A percentile compares a stretch with the other conserved stretches of the same genome.
Conservation (phyloP, 2,329 filamentous ascomycete genomes). For the Neopestalotiopsis sp. region DNA sequence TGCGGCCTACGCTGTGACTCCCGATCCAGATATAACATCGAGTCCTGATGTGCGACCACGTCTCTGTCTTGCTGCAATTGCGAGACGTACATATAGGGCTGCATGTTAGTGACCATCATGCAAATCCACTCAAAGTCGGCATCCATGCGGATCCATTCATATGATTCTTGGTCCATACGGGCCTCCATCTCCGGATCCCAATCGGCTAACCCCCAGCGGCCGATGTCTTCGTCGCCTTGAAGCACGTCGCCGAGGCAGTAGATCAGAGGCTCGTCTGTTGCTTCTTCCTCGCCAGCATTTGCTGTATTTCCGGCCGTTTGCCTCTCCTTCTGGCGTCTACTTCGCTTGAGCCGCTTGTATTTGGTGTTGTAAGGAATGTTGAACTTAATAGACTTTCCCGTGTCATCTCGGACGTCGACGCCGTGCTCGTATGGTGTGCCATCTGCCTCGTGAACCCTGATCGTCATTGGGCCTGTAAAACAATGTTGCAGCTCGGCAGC, state of each 20-base stretch:
- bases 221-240: constrained; percentile 79
- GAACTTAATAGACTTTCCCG: constrained; percentile 76
- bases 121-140: constrained; percentile 99
- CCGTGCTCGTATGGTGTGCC: constrained; percentile 98
- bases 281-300: constrained; percentile 60
- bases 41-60: constrained; percentile 83
- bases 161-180: constrained; percentile 93
- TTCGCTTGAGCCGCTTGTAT: constrained; percentile 95
- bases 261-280: constrained; percentile 77
- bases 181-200: constrained; percentile 90
- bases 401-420: constrained; percentile 88
- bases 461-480: constrained; percentile 96
- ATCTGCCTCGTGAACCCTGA: constrained; percentile 96
- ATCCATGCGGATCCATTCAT: constrained; percentile 98
- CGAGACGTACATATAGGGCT: constrained; percentile 96
- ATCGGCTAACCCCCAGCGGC: constrained; percentile 84
- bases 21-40: constrained; percentile 75
- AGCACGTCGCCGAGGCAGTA: constrained; percentile 94
- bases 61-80: constrained; percentile 97
- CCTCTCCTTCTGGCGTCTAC: constrained; percentile 68
- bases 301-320: constrained; percentile 44
- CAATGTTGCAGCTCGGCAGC: constrained; percentile 74
- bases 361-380: constrained; percentile 99
- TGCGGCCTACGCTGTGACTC: constrained; percentile 62
- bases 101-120: constrained; percentile 80